Base-by-base conservation (phyloP, 768 basidiomycete genomes). In the Naematelia aurantialba region DNA sequence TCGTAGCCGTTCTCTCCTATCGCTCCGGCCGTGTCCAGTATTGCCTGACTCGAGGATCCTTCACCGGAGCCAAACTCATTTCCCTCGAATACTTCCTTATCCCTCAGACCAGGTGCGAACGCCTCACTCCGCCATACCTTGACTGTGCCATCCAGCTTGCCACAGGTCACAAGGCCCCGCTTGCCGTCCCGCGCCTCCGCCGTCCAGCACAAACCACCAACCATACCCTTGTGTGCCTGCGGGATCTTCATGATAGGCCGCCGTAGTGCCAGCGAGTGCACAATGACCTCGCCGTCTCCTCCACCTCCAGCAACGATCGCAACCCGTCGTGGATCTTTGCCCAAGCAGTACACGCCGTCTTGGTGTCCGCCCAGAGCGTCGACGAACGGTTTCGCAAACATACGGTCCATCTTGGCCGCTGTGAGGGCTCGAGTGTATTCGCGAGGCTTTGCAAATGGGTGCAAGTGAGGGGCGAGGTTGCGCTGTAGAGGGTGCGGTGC, bases 361-460 rank as follows among this genome's bases (percentile, higher is more conserved):
- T 88, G 81, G 76, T 98, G 96, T 1, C 96, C 96, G 60, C 96
- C 93, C 50, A 99, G 75, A 53, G 85, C 83, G 34, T 84, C 89
- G 14, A 99, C 81, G 69, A 98, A 98, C 0, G 96, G 96, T 69
- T 96, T 97, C n/a, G 96, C 87, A 73, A 98, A 97, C 79, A 99
- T 90, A 59, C 89, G 82, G 52, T 97, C 94, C 83, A 99, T 89
- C 80, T 99, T 99, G 13, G 88, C 88, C 1, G 96, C 96, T 63
- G 92, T 94, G 47, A 97, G 75, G 1, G 96, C 96, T 59, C 96
- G 85, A 19, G 85, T 92, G 31, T 94, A 89, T 79, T 99, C 96
- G 52, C 96, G 81, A 3, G 91, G 88, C 21, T 88, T 86, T 0
- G 92, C 83, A 76, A 99, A 97, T 2, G 96, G 96, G 71, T 99